Base-by-base conservation (phyloP, 768 basidiomycete species). In the Phanerochaete sordida region DNA sequence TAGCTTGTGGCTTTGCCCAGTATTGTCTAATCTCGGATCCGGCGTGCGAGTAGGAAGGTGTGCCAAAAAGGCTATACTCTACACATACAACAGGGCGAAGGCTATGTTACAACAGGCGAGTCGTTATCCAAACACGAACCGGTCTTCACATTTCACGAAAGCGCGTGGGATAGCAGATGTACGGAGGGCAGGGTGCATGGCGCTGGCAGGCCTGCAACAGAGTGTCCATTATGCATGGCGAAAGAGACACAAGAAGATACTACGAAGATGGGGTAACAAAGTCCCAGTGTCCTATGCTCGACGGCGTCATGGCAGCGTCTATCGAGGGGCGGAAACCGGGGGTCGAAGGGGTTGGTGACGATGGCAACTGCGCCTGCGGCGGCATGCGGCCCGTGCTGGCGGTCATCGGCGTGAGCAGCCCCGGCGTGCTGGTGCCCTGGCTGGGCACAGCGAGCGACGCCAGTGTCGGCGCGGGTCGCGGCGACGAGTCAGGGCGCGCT, bases 331-430 rank as follows among this genome's bases (percentile, higher is more conserved):
- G 23, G 37, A 43, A 54, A 2, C 53, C 53, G 16, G 58, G 39
- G 19, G 58, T 39, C 31, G 52, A 8, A 23, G 58, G 58, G 4
- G 59, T 55, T 2, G 64, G 68, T 6, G 69, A 68, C 15, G 63
- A 64, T 12, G 69, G 69, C 12, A 70, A 39, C 16, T 54, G 57
- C 54, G 69, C 69, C 27, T 66, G 66, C 21, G 69, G 69, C 0
- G 69, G 68, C 44, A 62, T 62, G 56, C 69, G 69, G 58, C 50
- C 59, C 51, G 51, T 39, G 21, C 33, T 31, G 31, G 56, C 56
- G 39, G 54, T 45, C 31, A 54, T 27, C 3, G 59, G 59, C 4
- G 59, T 55, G 44, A 60, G 52, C 13, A 60, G 53, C 13, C 53
- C 45, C 4, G 56, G 43, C 24, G 55, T 56, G 43, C 30, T 50